Evolutionary conservation across 108 stramenopile genomes (phyloP).

Genomic region (Seminavis robusta): DNA sequence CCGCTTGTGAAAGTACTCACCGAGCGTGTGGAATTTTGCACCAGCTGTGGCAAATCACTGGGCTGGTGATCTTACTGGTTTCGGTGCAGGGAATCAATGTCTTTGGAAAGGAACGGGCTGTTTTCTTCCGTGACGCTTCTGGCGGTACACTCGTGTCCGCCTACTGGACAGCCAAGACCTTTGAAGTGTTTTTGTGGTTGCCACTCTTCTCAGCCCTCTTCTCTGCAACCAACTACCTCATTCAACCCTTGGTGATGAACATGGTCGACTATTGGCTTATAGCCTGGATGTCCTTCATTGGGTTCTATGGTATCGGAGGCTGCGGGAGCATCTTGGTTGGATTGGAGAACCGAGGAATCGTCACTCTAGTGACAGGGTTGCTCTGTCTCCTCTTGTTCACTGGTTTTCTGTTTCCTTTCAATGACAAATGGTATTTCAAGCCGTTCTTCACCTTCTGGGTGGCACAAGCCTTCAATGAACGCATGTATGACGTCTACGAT

Average conservation of each 20-base stretch:
- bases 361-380: too few relatives aligned
- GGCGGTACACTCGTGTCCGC: constrained; percentile 1
- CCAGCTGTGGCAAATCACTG: not conserved
- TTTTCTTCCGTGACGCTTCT: constrained; percentile 2
- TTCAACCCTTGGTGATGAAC: constrained; percentile 3
- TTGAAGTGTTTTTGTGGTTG: constrained; percentile 5
- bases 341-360: not conserved
- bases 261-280: constrained; percentile 2
- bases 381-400: not conserved
- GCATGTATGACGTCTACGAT: not conserved
- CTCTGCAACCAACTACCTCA: not conserved
- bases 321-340: constrained; percentile 1
- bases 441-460: not conserved
- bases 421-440: not conserved
- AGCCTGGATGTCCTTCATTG: not conserved
- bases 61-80: constrained; percentile 2
- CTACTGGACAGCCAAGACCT: constrained; percentile 7
- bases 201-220: constrained; percentile 4
- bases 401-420: not conserved
- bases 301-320: not conserved
- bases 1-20: not conserved
- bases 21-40: not conserved
- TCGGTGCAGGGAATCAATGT: not conserved
- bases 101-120: constrained; percentile 2
- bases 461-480: not conserved